Conservation (phyloP, 179 eudicot species). For the Beta corolliflora region DNA sequence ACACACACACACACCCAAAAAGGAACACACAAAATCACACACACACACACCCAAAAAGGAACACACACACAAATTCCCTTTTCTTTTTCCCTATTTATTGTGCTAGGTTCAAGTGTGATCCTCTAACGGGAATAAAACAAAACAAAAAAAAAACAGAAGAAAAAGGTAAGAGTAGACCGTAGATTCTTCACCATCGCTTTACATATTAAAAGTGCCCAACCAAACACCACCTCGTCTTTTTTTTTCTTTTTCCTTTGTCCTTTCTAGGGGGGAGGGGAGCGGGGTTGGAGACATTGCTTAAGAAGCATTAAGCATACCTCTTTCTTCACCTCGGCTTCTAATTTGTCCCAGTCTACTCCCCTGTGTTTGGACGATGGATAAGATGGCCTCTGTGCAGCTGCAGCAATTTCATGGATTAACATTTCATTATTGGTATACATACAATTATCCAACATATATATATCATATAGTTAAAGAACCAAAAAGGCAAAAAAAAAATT, state of each 20-base stretch:
- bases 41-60: too few species aligned
- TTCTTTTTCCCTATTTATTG: background rate
- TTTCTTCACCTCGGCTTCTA: constrained; percentile 67
- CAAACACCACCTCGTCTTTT: too few species aligned
- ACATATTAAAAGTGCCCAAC: too few species aligned
- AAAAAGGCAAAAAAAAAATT: background rate
- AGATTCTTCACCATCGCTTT: too few species aligned
- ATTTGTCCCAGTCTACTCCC: constrained; percentile 82
- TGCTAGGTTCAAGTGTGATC: too few species aligned
- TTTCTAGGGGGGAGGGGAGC: background rate
- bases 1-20: background rate
- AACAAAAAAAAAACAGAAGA: too few species aligned
- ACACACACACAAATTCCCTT: background rate
- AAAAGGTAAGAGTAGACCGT: too few species aligned
- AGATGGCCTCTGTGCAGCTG: constrained; percentile 53
- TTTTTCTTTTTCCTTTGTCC: background rate
- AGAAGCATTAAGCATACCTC: constrained; percentile 31
- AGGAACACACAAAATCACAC: background rate
- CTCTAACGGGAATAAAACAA: too few species aligned
- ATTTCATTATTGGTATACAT: background rate
- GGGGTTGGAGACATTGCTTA: background rate
- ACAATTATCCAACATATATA: background rate
- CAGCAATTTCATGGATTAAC: constrained; percentile 5
- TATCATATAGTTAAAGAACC: too few species aligned
- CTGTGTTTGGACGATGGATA: constrained; percentile 81